These are phyloP conservation scores for Psilocybe sp. DNA, from an alignment of 768 basidiomycete genomes.

Conservation along the genomic window DNA sequence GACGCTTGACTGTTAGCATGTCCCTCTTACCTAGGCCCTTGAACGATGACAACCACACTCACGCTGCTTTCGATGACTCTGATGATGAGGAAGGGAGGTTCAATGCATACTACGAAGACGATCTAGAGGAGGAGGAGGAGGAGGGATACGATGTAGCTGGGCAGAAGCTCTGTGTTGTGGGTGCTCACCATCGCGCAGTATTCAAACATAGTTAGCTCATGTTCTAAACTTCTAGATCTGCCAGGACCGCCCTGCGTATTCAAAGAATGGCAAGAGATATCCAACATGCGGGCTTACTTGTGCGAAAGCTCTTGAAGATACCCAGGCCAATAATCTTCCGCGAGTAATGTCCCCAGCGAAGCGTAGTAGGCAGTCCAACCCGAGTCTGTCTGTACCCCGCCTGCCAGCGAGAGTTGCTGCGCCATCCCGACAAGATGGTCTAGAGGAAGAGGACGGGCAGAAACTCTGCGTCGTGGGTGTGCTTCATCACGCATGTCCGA, in stretches of 20 bases:
- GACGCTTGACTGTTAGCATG: too few species aligned
- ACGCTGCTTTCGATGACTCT: not conserved
- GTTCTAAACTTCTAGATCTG: slow-evolving; percentile 10
- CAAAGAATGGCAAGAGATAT: slow-evolving; percentile 14
- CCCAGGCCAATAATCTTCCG: too few species aligned
- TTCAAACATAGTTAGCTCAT: not conserved
- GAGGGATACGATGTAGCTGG: too few species aligned
- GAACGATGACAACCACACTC: not conserved
- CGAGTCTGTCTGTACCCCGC: too few species aligned
- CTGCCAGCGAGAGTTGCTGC: too few species aligned
- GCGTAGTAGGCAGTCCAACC: too few species aligned
- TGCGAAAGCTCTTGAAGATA: slow-evolving; percentile 8
- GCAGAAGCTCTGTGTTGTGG: not conserved
- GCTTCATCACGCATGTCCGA: too few species aligned
- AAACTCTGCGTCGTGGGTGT: too few species aligned
- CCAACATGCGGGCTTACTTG: slow-evolving; percentile 22
- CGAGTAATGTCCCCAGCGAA: too few species aligned
- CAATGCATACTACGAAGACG: not conserved
- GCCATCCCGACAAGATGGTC: too few species aligned
- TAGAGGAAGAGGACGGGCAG: too few species aligned
- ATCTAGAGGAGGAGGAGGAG: not conserved
- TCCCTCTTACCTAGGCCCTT: too few species aligned
- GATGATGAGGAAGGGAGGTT: slow-evolving; percentile 5
- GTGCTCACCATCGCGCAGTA: not conserved
- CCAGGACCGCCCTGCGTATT: slow-evolving; percentile 12